These are phyloP conservation scores for Agrostemma githago DNA, from an alignment of 148 eudicot genomes.

Conservation along the genomic window DNA sequence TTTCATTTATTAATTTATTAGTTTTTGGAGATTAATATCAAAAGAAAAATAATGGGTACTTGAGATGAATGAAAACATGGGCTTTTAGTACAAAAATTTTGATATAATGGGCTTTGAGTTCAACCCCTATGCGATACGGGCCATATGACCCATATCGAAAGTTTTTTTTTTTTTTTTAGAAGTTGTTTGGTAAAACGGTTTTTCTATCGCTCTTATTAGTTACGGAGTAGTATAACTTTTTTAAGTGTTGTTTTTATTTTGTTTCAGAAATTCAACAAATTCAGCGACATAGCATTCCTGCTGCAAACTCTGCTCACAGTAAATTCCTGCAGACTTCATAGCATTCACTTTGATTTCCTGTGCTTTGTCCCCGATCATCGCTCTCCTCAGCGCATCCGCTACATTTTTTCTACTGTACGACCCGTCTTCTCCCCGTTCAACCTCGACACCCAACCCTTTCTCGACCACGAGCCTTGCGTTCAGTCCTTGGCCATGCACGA, in stretches of 20 bases:
- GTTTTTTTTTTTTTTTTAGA: too few relatives aligned
- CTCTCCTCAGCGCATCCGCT: conserved; percentile 30
- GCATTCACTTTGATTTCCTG: conserved; percentile 17
- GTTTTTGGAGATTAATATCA: too few relatives aligned
- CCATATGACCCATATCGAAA: neutral
- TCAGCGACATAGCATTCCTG: conserved; percentile 11
- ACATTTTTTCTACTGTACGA: conserved; percentile 31
- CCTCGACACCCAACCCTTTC: conserved; percentile 39
- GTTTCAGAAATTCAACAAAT: conserved; percentile 21
- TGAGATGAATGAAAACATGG: too few relatives aligned
- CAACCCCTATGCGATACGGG: too few relatives aligned
- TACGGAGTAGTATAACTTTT: too few relatives aligned
- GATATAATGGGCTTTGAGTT: too few relatives aligned
- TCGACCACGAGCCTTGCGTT: conserved; percentile 37
- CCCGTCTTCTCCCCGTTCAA: conserved; percentile 38
- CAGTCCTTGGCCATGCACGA: conserved; percentile 33
- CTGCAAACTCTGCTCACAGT: conserved; percentile 26
- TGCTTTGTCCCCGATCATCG: conserved; percentile 34
- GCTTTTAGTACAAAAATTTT: too few relatives aligned
- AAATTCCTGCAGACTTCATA: conserved; percentile 18
- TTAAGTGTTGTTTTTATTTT: neutral
- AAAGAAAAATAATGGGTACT: too few relatives aligned
- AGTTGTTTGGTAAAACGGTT: too few relatives aligned
- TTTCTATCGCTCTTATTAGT: too few relatives aligned
- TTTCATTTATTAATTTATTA: too few relatives aligned